A percentile compares a stretch with the other conserved stretches of the same genome.
These are phyloP conservation scores for Excoecaria cochinchinensis DNA, from an alignment of 345 rosid genomes.

Conservation along the genomic window DNA sequence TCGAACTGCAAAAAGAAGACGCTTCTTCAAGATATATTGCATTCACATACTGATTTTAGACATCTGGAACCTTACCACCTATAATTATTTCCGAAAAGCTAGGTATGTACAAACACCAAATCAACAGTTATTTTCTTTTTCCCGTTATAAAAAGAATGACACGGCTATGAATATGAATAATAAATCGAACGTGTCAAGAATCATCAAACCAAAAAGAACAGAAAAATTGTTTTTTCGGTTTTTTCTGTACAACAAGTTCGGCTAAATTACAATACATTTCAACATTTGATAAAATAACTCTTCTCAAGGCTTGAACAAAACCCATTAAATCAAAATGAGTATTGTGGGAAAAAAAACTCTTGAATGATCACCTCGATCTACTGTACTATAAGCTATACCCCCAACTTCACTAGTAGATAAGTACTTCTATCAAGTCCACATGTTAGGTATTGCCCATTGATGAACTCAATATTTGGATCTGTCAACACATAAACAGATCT, in stretches of 20 bases:
- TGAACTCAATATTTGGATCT: conserved; percentile 59
- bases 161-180: conserved; percentile 4
- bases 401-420: conserved; percentile 5
- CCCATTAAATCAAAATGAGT: neutral
- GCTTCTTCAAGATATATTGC: no score
- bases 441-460: conserved; percentile 29
- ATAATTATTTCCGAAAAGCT: neutral
- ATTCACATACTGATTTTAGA: no score
- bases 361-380: conserved; percentile 13
- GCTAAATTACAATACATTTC: conserved; percentile 19
- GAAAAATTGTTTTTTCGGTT: neutral
- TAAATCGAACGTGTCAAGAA: conserved; percentile 10
- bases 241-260: conserved; percentile 34
- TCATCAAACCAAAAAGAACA: conserved; percentile 3
- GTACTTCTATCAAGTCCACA: conserved; percentile 4
- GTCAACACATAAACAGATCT: conserved; percentile 21
- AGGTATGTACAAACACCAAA: neutral
- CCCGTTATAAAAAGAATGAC: neutral
- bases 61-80: no score
- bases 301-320: conserved; percentile 3
- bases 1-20: no score
- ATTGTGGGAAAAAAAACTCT: conserved; percentile 6
- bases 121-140: neutral
- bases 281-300: conserved; percentile 2
- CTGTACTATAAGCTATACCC: conserved; percentile 18